Base-by-base conservation (phyloP, 106 monocot species). In the Phalaenopsis aphrodite region DNA sequence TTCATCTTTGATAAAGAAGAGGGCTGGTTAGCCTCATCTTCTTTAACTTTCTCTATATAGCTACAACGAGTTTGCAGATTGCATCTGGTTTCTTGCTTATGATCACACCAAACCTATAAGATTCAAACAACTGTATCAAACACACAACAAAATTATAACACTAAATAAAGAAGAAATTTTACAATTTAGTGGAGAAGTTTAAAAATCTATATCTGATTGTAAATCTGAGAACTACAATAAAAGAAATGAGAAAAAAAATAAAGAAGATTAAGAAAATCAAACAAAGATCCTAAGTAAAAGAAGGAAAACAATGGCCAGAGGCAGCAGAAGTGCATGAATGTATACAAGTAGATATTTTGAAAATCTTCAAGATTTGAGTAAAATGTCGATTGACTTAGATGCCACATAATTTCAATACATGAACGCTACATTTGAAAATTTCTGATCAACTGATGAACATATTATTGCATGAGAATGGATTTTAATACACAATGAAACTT, bases 101-200 rank as follows among this genome's bases (percentile, higher is more conserved):
- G 12, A 69, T 69, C 68, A 30, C 38, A 11, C 12, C 38, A 11
- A 69, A 7, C 68, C 68, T 69, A 69, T 69, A 69, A 69, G 38
- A 69, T 69, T 69, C 38, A 69, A 69, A 69, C 24, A 69, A 69
- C 36, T 37, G 68, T 37, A 23, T 8, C 11, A 37, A 69, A 8
- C 7, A 48, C 9, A 48, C 11, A 9, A 7, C 11, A 9, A 48
- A 48, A 48, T 9, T 69, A 17, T 61, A 7, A 61, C 5, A 61
- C 61, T 61, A 17, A 61, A 61, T 4, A 61, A 61, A 61, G 61
- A 61, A n/a, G 61, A 61, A 61, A 61, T 61, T 61, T 61, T 61
- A 61, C 61, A 17, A 61, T 61, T 6, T 61, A 21, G 17, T 61
- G 21, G 61, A 5, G 17, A 19, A 3, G 61, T 19, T 61, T 61